These are phyloP conservation scores for Austroboletus novae-zelandiae DNA, from an alignment of 1,284 basidiomycete species.

Conservation along the genomic window DNA sequence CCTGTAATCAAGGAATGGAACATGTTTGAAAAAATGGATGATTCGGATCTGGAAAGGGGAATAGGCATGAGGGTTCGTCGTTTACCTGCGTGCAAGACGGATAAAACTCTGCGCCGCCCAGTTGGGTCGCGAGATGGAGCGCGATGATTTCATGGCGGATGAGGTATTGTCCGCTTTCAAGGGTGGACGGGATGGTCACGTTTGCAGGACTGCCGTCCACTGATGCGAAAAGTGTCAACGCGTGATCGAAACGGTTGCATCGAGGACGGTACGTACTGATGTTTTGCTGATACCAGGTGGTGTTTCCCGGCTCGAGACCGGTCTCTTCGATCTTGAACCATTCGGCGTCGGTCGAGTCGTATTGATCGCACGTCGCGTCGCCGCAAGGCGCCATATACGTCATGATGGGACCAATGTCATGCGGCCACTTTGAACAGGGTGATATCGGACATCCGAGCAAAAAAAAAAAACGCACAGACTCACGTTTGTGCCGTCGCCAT, in stretches of 20 bases:
- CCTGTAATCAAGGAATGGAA: slow-evolving; percentile 33
- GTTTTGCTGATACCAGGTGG: slow-evolving; percentile 34
- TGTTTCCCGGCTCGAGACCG: slow-evolving; percentile 37
- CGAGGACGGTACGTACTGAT: slow-evolving; percentile 25
- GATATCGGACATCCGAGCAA: neutral
- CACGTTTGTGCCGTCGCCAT: slow-evolving; percentile 47
- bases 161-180: slow-evolving; percentile 49
- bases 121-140: slow-evolving; percentile 43
- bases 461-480: slow-evolving; percentile 19
- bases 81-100: slow-evolving; percentile 52
- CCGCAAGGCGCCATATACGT: slow-evolving; percentile 71
- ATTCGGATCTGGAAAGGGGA: neutral
- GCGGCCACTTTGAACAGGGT: slow-evolving; percentile 56
- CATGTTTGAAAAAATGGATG: neutral
- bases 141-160: slow-evolving; percentile 54
- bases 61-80: neutral
- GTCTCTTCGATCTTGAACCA: slow-evolving; percentile 69
- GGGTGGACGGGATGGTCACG: slow-evolving; percentile 41
- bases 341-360: slow-evolving; percentile 52
- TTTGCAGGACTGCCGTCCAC: slow-evolving; percentile 31
- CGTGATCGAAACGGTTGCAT: neutral
- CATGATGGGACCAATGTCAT: slow-evolving; percentile 68
- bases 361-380: slow-evolving; percentile 53
- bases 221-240: slow-evolving; percentile 8
- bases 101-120: slow-evolving; percentile 53